Base-by-base conservation (phyloP, 1,139 yeast genomes). In the Suhomyces atakaporum region DNA sequence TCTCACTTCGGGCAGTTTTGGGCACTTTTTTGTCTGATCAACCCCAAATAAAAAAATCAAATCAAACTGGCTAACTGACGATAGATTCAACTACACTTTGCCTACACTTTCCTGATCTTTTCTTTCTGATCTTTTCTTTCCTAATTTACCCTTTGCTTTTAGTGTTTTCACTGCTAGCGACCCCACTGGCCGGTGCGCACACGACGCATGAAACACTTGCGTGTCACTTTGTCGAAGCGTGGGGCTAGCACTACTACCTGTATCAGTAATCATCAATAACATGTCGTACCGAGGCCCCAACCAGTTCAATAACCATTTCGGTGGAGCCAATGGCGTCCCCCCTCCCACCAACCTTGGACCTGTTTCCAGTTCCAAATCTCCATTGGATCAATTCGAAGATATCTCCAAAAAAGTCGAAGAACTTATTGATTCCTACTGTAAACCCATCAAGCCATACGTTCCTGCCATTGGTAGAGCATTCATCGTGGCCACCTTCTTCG, bases 401-500 rank as follows among this genome's bases (percentile, higher is more conserved):
- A 43, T 72, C 32, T 58, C 77, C 25, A 69, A 69, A 41, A 56
- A 60, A 40, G 57, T 71, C 7, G 84, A 78, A 50, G 73, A 66
- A 33, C 47, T 62, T 14, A 63, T 77, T 33, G 82, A 77, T 51
- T 62, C 58, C 22, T 62, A 70, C 47, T 60, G 69, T 16, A 66
- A 68, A 27, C 76, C 81, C 10, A 56, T 82, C 36, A 83, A 75
- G 58, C 92, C 92, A 0, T 82, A 79, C 49, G 81, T 83, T 22
- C 97, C 97, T 10, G 81, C 84, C 16, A 76, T 92, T 48, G 97
- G 97, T 19, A 75, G 98, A 41, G 81, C 87, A 44, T 77, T 90
- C 51, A 89, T 92, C 48, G 96, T 92, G 42, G 96, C 96, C 35
- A 92, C 98, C 1, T 92, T 90, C 58, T 79, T 81, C 51, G 98